Evolutionary conservation across 345 rosid species (phyloP), one percentile per base, ranked within the genome.

Genomic region (Hibiscus trionum): DNA sequence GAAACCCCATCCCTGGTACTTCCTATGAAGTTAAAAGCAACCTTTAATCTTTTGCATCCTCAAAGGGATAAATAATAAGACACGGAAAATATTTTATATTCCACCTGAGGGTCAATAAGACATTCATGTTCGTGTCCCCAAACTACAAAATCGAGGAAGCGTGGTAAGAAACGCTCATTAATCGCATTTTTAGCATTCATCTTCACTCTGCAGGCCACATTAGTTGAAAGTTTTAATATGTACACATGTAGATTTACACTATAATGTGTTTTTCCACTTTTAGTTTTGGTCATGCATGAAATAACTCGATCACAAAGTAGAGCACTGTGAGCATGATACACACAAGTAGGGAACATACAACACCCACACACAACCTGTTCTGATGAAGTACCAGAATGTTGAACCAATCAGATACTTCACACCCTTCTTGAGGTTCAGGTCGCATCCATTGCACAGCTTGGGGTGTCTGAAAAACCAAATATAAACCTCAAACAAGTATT

Each of bases 121-220:
- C 99, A 95, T 85, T 95, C 97, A 81, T 92, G 99, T 80, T 95
- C 97, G 72, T 95, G 97, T 11, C 99, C 99, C 99, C 99, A 95
- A 53, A 95, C 97, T 35, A 92, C 74, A 77, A 95, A 92, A 81
- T 92, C 97, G 50, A 95, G 81, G 75, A 95, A 95, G 72, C 96
- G 88, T 61, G 99, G 99, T 66, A 95, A 85, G 77, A 95, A 92
- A 80, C 93, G 97, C 79, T 92, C 99, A 77, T 85, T 95, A 77
- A 92, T 90, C 52, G 99, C 99, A 86, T 92, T 95, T 82, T 92
- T 95, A 37, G 99, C 96, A 77, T 92, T 95, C 72, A 93, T 78
- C 87, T 92, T 95, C 74, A 95, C 97, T 74, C 98, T 94, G 88
- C 81, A 79, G 27, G 64, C 52, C 69, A 71, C 21, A 37, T 52